These are phyloP conservation scores for Narthecium ossifragum DNA, from an alignment of 106 monocot genomes.

Conservation along the genomic window DNA sequence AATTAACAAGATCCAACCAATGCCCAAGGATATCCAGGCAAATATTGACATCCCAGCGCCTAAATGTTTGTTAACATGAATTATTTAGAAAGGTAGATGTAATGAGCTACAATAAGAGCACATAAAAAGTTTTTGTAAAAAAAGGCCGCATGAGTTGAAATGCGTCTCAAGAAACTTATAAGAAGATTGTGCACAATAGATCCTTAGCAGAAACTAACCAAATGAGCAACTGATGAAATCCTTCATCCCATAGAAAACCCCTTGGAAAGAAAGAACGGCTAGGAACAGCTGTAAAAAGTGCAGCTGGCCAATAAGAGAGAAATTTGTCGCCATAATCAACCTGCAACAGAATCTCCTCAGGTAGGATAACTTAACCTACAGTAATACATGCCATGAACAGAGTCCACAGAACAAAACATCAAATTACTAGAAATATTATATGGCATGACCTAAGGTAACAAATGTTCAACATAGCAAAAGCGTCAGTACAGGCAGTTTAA, in stretches of 20 bases:
- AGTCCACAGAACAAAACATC: no score
- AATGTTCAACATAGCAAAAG: no score
- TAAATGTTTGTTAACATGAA: conserved; percentile 21
- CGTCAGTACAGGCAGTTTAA: no score
- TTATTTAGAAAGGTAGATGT: no score
- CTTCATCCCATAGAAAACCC: conserved; percentile 99
- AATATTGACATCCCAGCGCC: conserved; percentile 86
- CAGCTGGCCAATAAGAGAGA: conserved; percentile 86
- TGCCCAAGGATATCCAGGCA: conserved; percentile 93
- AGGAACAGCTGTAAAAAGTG: conserved; percentile 87
- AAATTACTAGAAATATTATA: no score
- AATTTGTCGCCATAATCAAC: conserved; percentile 57
- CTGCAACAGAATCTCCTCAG: conserved; percentile 31
- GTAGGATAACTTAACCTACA: no score
- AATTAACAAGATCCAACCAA: conserved; percentile 93
- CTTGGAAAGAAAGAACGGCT: conserved; percentile 94
- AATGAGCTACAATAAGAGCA: no score
- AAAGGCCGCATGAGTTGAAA: neutral
- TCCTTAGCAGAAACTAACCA: conserved; percentile 51
- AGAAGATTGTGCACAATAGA: neutral
- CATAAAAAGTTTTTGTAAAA: neutral
- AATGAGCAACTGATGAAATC: conserved; percentile 90
- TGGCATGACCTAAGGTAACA: no score
- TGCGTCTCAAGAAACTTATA: neutral
- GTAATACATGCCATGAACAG: no score